These are phyloP conservation scores for Vanrija pseudolonga DNA, from an alignment of 1,284 basidiomycete species.

Conservation along the genomic window DNA sequence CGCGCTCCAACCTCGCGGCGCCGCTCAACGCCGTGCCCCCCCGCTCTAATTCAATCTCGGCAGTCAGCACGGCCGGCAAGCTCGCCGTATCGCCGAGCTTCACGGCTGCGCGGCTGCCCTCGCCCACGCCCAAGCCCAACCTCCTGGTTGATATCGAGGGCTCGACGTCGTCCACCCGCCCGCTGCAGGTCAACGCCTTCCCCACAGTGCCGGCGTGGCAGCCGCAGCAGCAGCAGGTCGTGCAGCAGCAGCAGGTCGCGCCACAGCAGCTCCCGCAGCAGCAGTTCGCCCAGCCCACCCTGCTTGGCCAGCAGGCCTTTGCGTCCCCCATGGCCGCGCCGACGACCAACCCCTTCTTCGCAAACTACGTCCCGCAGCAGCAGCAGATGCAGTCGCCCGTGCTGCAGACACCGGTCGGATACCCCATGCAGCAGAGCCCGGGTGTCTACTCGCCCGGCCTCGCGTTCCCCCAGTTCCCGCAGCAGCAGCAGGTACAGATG, in stretches of 20 bases:
- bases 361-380: not conserved
- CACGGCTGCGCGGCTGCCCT: not conserved
- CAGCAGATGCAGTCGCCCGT: not conserved
- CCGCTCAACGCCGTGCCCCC: not conserved
- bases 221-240: not conserved
- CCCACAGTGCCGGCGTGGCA: conserved; percentile 7
- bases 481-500: not conserved
- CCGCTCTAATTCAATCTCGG: too few relatives aligned
- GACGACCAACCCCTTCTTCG: not conserved
- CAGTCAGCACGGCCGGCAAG: too few relatives aligned
- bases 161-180: conserved; percentile 25
- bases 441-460: too few relatives aligned
- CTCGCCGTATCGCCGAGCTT: not conserved
- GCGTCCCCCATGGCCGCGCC: not conserved
- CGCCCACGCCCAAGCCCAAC: not conserved
- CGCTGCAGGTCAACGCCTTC: conserved; percentile 31
- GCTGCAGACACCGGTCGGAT: not conserved
- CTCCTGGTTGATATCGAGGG: conserved; percentile 28
- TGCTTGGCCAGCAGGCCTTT: conserved; percentile 17
- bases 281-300: too few relatives aligned
- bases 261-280: conserved; percentile 2
- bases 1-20: not conserved
- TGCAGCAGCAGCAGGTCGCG: too few relatives aligned
- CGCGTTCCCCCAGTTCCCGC: too few relatives aligned
- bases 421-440: too few relatives aligned